A percentile compares a stretch with the other conserved stretches of the same genome.
Conservation (phyloP, 2,329 filamentous ascomycete genomes). For the Cephalotrichum gorgonifer region DNA sequence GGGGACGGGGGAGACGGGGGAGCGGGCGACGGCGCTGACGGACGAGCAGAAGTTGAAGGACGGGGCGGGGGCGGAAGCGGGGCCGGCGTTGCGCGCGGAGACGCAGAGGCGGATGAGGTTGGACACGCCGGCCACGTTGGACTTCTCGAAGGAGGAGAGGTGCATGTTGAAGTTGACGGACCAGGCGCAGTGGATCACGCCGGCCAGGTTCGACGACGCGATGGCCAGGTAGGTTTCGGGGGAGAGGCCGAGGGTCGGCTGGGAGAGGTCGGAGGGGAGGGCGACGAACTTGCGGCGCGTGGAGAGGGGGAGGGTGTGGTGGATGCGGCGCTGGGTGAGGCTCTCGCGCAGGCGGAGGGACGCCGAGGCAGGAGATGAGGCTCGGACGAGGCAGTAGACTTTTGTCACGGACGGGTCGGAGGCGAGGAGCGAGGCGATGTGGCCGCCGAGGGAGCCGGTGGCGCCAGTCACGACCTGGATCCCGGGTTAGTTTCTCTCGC, state of each 20-base stretch:
- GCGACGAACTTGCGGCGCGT: constrained; percentile 13
- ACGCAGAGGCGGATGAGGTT: constrained; percentile 29
- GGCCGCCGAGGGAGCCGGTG: constrained; percentile 55
- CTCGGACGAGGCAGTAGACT: constrained; percentile 39
- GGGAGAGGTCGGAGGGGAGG: constrained; percentile 8
- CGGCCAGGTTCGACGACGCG: constrained; percentile 18
- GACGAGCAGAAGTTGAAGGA: constrained; percentile 40
- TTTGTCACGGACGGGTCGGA: constrained; percentile 40
- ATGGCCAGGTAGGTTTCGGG: constrained; percentile 19
- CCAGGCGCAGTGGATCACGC: constrained; percentile 42
- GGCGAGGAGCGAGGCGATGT: constrained; percentile 48
- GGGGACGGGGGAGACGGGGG: constrained; percentile 16
- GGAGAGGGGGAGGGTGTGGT: constrained; percentile 13
- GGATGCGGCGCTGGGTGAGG: constrained; percentile 21
- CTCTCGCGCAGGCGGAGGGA: constrained; percentile 9
- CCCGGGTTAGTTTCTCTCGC: constrained; percentile 10
- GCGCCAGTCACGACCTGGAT: constrained; percentile 47
- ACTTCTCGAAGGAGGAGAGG: constrained; percentile 39
- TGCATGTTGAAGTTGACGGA: constrained; percentile 46
- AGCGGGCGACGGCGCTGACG: constrained; percentile 29
- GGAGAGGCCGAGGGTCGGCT: constrained; percentile 5
- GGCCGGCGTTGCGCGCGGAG: constrained; percentile 5
- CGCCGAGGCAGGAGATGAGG: constrained; percentile 15
- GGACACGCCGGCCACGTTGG: constrained; percentile 30
- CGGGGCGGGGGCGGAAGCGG: constrained; percentile 4